These are phyloP conservation scores for Ceratobasidium sp. DNA, from an alignment of 1,284 basidiomycete genomes.

Conservation along the genomic window DNA sequence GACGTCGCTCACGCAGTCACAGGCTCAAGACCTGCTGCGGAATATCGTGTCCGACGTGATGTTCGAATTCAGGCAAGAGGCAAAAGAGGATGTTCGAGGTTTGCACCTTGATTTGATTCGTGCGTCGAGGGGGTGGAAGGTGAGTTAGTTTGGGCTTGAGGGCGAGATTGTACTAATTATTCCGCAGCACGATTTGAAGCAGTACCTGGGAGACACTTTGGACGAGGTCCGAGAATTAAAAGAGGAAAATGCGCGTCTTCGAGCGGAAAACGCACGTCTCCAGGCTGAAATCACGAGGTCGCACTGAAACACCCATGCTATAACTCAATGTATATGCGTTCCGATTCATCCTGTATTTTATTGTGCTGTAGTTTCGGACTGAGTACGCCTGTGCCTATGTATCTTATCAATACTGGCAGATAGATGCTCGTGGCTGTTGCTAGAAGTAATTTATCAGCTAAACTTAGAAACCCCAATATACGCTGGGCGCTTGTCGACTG, in stretches of 20 bases:
- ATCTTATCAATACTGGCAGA: background rate
- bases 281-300: constrained; percentile 66
- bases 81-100: constrained; percentile 71
- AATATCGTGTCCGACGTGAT: constrained; percentile 73
- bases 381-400: constrained; percentile 8
- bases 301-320: constrained; percentile 53
- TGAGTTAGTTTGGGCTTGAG: constrained; percentile 19
- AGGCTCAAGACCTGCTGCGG: constrained; percentile 70
- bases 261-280: constrained; percentile 71
- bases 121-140: constrained; percentile 68
- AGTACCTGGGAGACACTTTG: constrained; percentile 59
- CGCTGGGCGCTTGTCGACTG: constrained; percentile 35
- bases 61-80: constrained; percentile 74
- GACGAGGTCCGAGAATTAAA: constrained; percentile 60
- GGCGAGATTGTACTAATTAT: background rate
- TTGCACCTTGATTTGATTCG: constrained; percentile 75
- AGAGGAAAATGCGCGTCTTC: constrained; percentile 62
- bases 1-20: constrained; percentile 27
- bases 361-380: constrained; percentile 5
- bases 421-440: background rate
- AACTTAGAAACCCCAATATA: constrained; percentile 15
- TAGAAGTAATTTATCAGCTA: background rate
- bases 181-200: constrained; percentile 63
- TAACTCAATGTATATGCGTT: constrained; percentile 25
- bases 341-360: constrained; percentile 22